A percentile compares a stretch with the other conserved stretches of the same genome.
Conservation (phyloP, 352 stramenopile species). For the Pythium coloratum region DNA sequence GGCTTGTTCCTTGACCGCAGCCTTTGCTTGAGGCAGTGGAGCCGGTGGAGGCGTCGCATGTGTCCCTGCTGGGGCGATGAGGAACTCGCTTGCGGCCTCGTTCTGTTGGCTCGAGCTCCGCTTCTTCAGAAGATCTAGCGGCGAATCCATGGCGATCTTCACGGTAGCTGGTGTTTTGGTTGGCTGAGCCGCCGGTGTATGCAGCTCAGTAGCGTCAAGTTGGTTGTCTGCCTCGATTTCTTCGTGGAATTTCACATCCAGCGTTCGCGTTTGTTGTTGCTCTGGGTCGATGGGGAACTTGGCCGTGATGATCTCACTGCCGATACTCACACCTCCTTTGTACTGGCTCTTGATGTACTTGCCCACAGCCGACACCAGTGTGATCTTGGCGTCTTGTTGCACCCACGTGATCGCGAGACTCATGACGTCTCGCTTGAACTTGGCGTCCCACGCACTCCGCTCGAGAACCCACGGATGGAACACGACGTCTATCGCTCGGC, state of each 20-base stretch:
- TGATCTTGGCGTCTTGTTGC: conserved; percentile 55
- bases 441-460: conserved; percentile 69
- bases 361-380: conserved; percentile 32
- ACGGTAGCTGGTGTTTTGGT: not conserved
- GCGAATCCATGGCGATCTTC: conserved; percentile 42
- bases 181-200: not conserved
- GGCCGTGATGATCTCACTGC: conserved; percentile 68
- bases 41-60: not conserved
- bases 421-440: conserved; percentile 82
- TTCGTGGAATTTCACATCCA: conserved; percentile 18
- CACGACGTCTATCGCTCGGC: conserved; percentile 66
- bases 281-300: conserved; percentile 67
- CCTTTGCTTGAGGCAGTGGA: not conserved
- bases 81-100: conserved; percentile 7
- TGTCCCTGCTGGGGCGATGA: conserved; percentile 17
- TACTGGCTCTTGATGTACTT: conserved; percentile 88
- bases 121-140: conserved; percentile 57
- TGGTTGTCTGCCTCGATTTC: conserved; percentile 8
- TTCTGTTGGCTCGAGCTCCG: conserved; percentile 31
- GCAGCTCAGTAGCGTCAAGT: not conserved
- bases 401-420: conserved; percentile 81
- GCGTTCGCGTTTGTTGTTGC: conserved; percentile 27
- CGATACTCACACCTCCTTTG: conserved; percentile 66
- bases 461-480: conserved; percentile 80
- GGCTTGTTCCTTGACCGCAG: conserved; percentile 3